Evolutionary conservation across 352 stramenopile genomes (phyloP), one percentile per base, ranked within the genome.

Genomic region (Globisporangium mamillatum): DNA sequence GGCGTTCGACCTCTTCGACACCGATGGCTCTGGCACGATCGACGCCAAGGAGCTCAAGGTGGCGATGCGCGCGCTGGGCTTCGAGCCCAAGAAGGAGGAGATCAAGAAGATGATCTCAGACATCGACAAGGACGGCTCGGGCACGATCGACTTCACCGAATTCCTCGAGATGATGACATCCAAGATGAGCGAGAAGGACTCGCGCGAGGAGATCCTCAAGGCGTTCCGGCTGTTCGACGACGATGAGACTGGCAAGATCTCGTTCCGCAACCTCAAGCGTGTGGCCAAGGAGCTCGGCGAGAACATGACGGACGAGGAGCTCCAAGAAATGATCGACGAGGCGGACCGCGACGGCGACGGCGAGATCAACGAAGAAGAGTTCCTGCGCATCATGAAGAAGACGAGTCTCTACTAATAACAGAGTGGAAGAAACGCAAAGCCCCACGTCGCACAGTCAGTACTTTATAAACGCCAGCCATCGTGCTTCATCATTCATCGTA

Each of bases 271-370:
- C 81, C 84, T 99, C 65, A 99, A 98, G 79, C 88, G 96, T 52
- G 97, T 99, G 48, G 96, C 96, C 6, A 98, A 98, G 70, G 97
- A 99, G 73, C 82, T 99, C 4, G 97, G 97, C 34, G 96, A 99
- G 82, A 98, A 95, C 68, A 98, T 98, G 93, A 98, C 90, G 60
- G 96, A 99, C 81, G 95, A 97, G 59, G 97, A 99, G 76, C 80
- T 99, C 50, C 86, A 98, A 69, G 97, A 99, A 74, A 99, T 99
- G 97, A 99, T 99, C 75, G 96, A 99, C 72, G 86, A 98, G 59
- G 97, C 97, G 25, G 96, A 99, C 72, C 88, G 86, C 9, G 96
- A 99, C 76, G 84, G 95, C 53, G 97, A 99, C 76, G 95, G 96
- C 29, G 94, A 98, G 80, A 98, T 99, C 79, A 98, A 93, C 75